Conservation (phyloP, 331 rosid genomes). For the Malus hybrid region DNA sequence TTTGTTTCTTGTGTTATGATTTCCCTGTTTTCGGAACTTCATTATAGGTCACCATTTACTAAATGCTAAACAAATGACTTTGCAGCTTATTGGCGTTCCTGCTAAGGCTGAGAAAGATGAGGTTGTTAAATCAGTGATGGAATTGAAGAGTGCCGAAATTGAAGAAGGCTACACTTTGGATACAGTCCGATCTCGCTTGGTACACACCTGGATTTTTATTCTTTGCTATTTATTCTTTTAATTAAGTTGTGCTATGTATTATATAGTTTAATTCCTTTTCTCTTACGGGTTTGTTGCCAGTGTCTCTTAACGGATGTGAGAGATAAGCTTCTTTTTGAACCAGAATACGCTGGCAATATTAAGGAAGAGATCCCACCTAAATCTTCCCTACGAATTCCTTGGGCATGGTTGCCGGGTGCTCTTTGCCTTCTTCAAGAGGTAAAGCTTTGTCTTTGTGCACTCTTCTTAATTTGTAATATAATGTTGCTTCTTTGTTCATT, state of each 20-base stretch:
- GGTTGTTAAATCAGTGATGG: conserved; percentile 86
- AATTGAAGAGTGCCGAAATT: conserved; percentile 66
- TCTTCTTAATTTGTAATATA: background rate
- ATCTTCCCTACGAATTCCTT: conserved; percentile 67
- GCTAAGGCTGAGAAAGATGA: conserved; percentile 91
- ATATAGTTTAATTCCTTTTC: background rate
- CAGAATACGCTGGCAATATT: conserved; percentile 78
- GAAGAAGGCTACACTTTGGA: conserved; percentile 85
- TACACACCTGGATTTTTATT: conserved; percentile 19
- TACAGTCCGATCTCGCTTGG: conserved; percentile 74
- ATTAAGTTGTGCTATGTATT: background rate
- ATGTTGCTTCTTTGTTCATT: conserved; percentile 3
- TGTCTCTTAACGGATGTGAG: conserved; percentile 85
- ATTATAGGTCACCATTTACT: conserved; percentile 12
- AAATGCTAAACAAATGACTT: conserved; percentile 12
- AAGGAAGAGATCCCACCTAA: conserved; percentile 81
- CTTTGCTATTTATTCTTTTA: background rate
- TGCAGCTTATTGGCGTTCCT: conserved; percentile 84
- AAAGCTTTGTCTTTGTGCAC: background rate
- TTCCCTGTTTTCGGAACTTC: background rate
- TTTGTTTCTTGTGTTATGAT: background rate
- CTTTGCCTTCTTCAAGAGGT: conserved; percentile 98
- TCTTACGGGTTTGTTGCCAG: conserved; percentile 31
- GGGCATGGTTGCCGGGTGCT: conserved; percentile 91
- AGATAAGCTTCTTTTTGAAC: conserved; percentile 95